phyloP scores from a whole-genome alignment of 345 rosid species.

The Melastoma malabathricum region DNA sequence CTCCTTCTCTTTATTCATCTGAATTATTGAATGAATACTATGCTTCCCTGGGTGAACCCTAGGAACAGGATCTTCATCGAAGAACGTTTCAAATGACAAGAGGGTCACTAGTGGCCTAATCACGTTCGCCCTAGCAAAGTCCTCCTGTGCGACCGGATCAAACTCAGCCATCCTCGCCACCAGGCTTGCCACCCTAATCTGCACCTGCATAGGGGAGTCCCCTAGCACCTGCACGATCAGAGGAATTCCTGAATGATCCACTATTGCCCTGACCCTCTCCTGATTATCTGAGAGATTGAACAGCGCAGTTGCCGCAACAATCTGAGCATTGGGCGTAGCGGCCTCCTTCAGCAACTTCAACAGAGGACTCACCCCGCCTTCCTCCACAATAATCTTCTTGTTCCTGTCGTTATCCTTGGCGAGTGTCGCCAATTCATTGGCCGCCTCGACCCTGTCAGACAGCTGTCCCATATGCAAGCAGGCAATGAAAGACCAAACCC shows the following conservation, averaged over 20 bases:
- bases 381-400: conserved; percentile 75
- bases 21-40: conserved; percentile 60
- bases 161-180: conserved; percentile 74
- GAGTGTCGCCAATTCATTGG: conserved; percentile 47
- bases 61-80: conserved; percentile 23
- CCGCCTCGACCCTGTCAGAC: conserved; percentile 61
- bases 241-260: conserved; percentile 43
- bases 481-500: conserved; percentile 79
- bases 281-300: conserved; percentile 33
- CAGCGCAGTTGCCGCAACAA: conserved; percentile 44
- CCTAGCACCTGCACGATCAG: conserved; percentile 48
- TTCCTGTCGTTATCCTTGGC: conserved; percentile 73
- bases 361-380: conserved; percentile 66
- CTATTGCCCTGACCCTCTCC: conserved; percentile 51
- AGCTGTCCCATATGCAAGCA: conserved; percentile 40
- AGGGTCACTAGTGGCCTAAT: conserved; percentile 66
- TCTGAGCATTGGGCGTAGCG: conserved; percentile 50
- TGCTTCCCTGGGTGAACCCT: conserved; percentile 31
- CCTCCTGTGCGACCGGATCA: conserved; percentile 52
- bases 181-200: conserved; percentile 41
- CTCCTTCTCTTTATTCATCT: conserved; percentile 59
- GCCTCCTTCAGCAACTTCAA: conserved; percentile 55
- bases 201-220: conserved; percentile 62
- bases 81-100: conserved; percentile 51
- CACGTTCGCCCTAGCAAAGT: conserved; percentile 76